Conservation (phyloP, 306 rosid genomes). For the Quercus aquifolioides region DNA sequence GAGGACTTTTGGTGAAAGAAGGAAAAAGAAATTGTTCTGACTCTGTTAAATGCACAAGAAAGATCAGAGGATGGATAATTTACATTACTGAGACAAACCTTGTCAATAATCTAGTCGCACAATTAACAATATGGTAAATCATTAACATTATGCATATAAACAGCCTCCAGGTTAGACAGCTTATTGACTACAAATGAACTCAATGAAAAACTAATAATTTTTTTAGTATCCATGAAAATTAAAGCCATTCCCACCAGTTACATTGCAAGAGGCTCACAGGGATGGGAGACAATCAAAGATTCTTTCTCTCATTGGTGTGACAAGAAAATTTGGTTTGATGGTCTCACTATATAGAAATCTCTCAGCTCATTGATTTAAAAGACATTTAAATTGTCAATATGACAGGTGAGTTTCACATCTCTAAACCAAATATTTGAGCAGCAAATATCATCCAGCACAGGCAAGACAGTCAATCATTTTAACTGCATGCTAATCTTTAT, state of each 20-base stretch:
- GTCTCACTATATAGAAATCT: background rate
- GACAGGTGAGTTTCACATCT: background rate
- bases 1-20: background rate
- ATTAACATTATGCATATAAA: background rate
- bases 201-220: background rate
- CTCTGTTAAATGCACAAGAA: background rate
- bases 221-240: background rate
- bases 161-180: background rate
- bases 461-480: background rate
- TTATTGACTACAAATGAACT: background rate
- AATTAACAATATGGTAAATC: background rate
- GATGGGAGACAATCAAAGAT: background rate
- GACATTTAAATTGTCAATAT: background rate
- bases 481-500: background rate
- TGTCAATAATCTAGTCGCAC: background rate
- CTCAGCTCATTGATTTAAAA: background rate
- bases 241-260: background rate
- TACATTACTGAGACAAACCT: background rate
- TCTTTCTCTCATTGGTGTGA: background rate
- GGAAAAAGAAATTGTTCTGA: background rate
- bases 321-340: background rate
- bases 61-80: background rate
- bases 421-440: background rate
- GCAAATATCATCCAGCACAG: background rate
- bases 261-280: background rate